Percentiles rank a stretch among this genome's conserved stretches.
Evolutionary conservation across 2,329 filamentous ascomycete genomes (phyloP).

Genomic region (Bipolaris victoriae): DNA sequence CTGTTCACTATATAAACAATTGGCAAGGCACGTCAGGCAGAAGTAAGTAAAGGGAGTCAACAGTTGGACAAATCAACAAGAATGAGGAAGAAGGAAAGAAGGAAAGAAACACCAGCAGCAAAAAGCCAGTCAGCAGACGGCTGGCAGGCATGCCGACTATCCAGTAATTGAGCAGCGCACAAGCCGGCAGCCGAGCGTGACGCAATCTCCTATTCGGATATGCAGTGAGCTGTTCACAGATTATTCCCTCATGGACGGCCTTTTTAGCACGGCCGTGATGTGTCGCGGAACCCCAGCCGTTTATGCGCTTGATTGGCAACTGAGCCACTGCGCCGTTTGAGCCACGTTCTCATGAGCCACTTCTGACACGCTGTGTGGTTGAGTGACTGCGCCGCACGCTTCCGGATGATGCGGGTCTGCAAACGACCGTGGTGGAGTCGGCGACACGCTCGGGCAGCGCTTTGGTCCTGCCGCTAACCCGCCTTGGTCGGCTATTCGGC

Average conservation of each 20-base stretch:
- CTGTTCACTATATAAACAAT: neutral
- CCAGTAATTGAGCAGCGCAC: conserved; percentile 10
- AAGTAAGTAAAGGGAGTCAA: neutral
- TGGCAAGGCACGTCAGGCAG: too few species aligned
- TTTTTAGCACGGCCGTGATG: neutral
- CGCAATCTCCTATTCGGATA: conserved; percentile 14
- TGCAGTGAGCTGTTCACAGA: conserved; percentile 2
- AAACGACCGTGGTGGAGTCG: neutral
- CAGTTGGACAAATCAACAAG: neutral
- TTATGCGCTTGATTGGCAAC: conserved; percentile 9
- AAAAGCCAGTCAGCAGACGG: conserved; percentile 5
- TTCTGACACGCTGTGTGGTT: conserved; percentile 15
- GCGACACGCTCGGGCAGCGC: conserved; percentile 1
- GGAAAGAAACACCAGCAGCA: conserved; percentile 4
- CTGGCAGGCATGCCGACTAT: conserved; percentile 8
- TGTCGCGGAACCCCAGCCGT: neutral
- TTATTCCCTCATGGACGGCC: conserved; percentile 5
- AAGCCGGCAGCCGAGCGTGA: conserved; percentile 18
- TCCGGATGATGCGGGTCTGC: conserved; percentile 6
- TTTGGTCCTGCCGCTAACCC: neutral
- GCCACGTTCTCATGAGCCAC: conserved; percentile 12
- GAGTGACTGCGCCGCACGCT: conserved; percentile 19
- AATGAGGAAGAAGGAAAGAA: conserved; percentile 5
- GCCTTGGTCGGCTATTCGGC: conserved; percentile 1
- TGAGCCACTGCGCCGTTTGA: conserved; percentile 15